Conservation (phyloP, 345 rosid genomes). For the Acer campestre region DNA sequence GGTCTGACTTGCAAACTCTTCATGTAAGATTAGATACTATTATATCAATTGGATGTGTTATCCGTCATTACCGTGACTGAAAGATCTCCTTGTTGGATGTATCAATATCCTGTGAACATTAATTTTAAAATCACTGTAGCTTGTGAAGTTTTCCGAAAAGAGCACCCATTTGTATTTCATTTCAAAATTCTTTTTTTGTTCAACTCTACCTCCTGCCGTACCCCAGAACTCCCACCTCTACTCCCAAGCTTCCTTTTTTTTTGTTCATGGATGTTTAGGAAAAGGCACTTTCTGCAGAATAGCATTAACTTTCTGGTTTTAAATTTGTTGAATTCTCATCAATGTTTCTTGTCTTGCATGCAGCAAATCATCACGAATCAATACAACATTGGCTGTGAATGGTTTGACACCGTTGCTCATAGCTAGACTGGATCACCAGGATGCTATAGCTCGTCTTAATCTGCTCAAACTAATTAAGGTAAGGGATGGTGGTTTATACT, state of each 20-base stretch:
- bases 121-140: background rate
- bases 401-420: conserved; percentile 93
- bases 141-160: background rate
- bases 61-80: background rate
- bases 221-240: background rate
- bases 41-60: background rate
- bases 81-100: background rate
- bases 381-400: conserved; percentile 91
- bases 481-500: background rate
- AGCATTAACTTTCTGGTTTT: background rate
- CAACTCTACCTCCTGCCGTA: background rate
- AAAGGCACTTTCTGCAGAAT: background rate
- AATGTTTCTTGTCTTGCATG: conserved; percentile 23
- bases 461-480: conserved; percentile 95
- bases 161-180: background rate
- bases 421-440: conserved; percentile 89
- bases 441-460: conserved; percentile 96
- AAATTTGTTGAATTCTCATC: conserved; percentile 2
- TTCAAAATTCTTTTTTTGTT: background rate
- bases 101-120: background rate
- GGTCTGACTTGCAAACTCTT: background rate
- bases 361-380: conserved; percentile 95
- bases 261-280: background rate
- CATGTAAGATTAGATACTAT: conserved; percentile 1
- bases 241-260: background rate